Evolutionary conservation across 1,139 yeast genomes (phyloP), one percentile per base, ranked within the genome.

Genomic region (Kodamaea anthophila): DNA sequence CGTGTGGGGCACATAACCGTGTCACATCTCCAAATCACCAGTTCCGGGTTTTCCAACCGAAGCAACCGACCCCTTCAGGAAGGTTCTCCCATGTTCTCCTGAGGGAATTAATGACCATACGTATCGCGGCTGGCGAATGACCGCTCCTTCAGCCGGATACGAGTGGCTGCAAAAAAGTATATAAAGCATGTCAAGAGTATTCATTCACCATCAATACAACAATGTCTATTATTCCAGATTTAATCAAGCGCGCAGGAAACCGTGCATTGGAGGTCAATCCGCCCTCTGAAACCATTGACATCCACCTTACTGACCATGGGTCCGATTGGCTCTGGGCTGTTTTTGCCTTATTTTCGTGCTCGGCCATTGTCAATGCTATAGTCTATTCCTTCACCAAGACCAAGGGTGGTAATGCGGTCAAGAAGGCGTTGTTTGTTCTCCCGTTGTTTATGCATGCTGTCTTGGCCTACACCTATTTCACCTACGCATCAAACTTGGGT

Each of bases 321-420:
- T 74, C 83, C 5, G 73, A 74, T 49, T 78, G 84, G 84, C 62
- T 74, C 40, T 78, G 85, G 85, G 71, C 86, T 1, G 81, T 63
- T 12, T 76, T 79, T 44, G 51, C 74, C 2, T 38, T 62, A 8
- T 73, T 77, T 46, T 64, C 65, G 9, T 33, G 66, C 3, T 49
- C 67, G 6, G 51, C 76, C n/a, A 31, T 76, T 14, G 44, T 51
- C 24, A 69, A 71, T 44, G 61, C 62, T 8, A 51, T 49, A 16
- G 41, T 64, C 21, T 65, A 65, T 37, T 57, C 60, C 29, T 53
- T 57, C 26, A 58, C 68, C 27, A 62, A 60, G 30, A 34, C 63
- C 53, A 20, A 15, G 11, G 22, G 25, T 12, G 36, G 32, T 31
- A 42, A 47, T 24, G 49, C 54, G 2, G 37, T 60, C 29, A 61